A percentile compares a stretch with the other conserved stretches of the same genome.
phyloP scores from a whole-genome alignment of 78 protist genomes.

The Dictyostelium brefeldianum region DNA sequence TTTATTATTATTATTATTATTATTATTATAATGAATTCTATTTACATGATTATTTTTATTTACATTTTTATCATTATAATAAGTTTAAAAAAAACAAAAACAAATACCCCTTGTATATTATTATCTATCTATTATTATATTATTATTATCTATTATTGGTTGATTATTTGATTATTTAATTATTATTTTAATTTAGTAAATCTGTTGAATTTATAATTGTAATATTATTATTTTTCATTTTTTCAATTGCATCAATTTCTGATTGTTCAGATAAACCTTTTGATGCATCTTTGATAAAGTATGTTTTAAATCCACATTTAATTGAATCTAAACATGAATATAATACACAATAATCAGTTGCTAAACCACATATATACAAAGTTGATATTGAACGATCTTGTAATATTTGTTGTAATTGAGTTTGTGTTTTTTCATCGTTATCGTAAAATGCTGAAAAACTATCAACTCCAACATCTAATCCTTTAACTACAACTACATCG shows the following conservation, averaged over 20 bases:
- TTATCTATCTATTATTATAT: too few relatives aligned
- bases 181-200: neutral
- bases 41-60: too few relatives aligned
- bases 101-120: too few relatives aligned
- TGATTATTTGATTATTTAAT: neutral
- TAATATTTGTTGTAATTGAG: constrained; percentile 62
- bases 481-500: constrained; percentile 74
- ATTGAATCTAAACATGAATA: constrained; percentile 67
- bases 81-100: too few relatives aligned
- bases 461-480: constrained; percentile 66
- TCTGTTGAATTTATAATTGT: constrained; percentile 34
- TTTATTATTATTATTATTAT: too few relatives aligned
- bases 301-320: constrained; percentile 61
- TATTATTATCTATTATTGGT: too few relatives aligned
- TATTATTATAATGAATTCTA: too few relatives aligned
- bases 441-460: constrained; percentile 86
- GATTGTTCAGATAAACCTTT: constrained; percentile 48
- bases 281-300: constrained; percentile 57
- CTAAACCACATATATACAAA: constrained; percentile 83
- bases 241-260: neutral
- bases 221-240: constrained; percentile 9
- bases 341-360: constrained; percentile 85
- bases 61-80: too few relatives aligned
- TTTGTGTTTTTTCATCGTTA: constrained; percentile 46
- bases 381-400: constrained; percentile 15